Evolutionary conservation across 257 asterid genomes (phyloP).

Genomic region (Linderniella brevidens): DNA sequence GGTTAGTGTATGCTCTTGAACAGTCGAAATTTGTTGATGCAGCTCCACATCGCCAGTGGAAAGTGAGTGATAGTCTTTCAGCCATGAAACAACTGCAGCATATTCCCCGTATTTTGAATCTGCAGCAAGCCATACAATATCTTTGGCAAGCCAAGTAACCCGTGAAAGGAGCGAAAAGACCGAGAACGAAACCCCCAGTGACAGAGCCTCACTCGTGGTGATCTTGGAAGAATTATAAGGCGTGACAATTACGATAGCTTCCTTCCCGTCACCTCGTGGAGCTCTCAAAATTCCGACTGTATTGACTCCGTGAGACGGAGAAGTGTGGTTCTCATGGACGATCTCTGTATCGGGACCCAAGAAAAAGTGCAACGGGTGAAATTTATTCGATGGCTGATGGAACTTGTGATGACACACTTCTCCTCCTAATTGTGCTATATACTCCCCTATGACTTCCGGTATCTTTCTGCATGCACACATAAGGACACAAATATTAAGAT

Average conservation of each 20-base stretch:
- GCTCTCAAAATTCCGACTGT: constrained; percentile 90
- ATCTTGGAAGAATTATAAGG: constrained; percentile 64
- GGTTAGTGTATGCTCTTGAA: constrained; percentile 9
- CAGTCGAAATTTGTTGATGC: constrained; percentile 22
- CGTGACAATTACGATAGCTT: constrained; percentile 85
- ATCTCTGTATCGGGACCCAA: constrained; percentile 45
- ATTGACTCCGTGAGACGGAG: constrained; percentile 53
- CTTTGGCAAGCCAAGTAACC: constrained; percentile 95
- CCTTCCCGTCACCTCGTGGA: constrained; percentile 90
- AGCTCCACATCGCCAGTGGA: constrained; percentile 32
- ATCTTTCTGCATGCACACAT: constrained; percentile 47
- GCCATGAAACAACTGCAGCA: constrained; percentile 78
- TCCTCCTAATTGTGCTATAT: constrained; percentile 56
- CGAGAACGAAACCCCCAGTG: constrained; percentile 72
- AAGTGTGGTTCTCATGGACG: constrained; percentile 36
- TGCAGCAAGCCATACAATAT: constrained; percentile 90
- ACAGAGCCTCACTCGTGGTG: constrained; percentile 57
- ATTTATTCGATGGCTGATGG: constrained; percentile 33
- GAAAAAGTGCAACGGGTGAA: constrained; percentile 68
- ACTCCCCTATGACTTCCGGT: constrained; percentile 44
- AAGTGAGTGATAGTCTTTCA: constrained; percentile 68
- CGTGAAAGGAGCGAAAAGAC: constrained; percentile 72
- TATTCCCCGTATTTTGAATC: constrained; percentile 86
- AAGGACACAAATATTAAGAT: too few relatives aligned
- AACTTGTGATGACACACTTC: constrained; percentile 76